These are phyloP conservation scores for Penicillium odoratum DNA, from an alignment of 495 filamentous ascomycete genomes.

Conservation along the genomic window DNA sequence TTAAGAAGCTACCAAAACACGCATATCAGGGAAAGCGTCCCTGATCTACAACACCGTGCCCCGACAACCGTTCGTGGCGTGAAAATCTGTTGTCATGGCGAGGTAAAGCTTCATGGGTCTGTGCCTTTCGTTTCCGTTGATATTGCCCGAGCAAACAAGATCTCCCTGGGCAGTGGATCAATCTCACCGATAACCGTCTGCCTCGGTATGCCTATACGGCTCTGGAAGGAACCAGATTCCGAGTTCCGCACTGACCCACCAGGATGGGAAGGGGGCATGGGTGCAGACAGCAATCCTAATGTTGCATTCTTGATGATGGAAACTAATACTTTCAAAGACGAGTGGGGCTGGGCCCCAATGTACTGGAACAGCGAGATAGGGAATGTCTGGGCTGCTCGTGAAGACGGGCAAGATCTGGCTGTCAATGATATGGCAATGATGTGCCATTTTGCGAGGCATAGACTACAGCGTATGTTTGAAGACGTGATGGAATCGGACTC, in stretches of 20 bases:
- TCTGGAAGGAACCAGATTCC: conserved; percentile 5
- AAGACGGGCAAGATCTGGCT: conserved; percentile 17
- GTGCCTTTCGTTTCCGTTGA: conserved; percentile 7
- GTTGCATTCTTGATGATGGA: conserved; percentile 14
- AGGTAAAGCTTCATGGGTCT: conserved; percentile 1
- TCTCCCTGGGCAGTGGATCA: not conserved
- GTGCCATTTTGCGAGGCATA: conserved; percentile 13
- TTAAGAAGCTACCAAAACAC: not conserved
- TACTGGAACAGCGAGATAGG: conserved; percentile 15
- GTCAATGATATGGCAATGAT: conserved; percentile 14
- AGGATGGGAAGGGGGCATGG: not conserved
- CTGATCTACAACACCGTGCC: not conserved
- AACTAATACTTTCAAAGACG: conserved; percentile 5
- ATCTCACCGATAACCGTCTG: conserved; percentile 1
- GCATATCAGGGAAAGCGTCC: conserved; percentile 2
- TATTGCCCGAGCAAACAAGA: not conserved
- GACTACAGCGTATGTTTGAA: too few relatives aligned
- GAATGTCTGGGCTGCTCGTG: conserved; percentile 15
- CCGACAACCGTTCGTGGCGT: conserved; percentile 5
- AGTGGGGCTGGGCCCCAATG: conserved; percentile 11
- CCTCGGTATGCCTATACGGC: conserved; percentile 6
- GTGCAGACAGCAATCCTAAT: conserved; percentile 10
- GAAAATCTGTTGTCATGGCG: conserved; percentile 6
- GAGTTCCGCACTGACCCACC: conserved; percentile 1
- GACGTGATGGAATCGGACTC: conserved; percentile 8